Conservation (phyloP, 768 basidiomycete genomes). For the Pisolithus sp. region DNA sequence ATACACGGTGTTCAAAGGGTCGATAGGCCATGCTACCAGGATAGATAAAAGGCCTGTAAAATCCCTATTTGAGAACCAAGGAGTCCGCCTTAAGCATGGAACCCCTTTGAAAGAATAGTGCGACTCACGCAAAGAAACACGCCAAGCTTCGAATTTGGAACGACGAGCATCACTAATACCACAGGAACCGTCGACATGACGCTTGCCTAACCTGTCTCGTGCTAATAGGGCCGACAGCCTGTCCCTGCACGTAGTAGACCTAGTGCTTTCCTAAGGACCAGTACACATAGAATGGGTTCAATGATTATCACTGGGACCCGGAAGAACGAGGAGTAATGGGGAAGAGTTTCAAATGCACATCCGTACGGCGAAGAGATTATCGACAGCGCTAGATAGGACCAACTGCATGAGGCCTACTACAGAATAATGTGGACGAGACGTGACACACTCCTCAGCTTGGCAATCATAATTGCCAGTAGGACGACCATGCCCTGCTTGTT, state of each 20-base stretch:
- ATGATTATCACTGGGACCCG: slow-evolving; percentile 20
- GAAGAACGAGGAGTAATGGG: slow-evolving; percentile 16
- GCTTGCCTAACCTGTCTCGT: slow-evolving; percentile 8
- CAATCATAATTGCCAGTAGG: slow-evolving; percentile 7
- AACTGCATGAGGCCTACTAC: neutral
- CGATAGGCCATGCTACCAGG: slow-evolving; percentile 15
- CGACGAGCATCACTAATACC: neutral
- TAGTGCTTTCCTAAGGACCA: slow-evolving; percentile 19
- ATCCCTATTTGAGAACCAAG: slow-evolving; percentile 6
- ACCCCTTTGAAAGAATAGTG: neutral
- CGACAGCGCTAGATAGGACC: slow-evolving; percentile 9
- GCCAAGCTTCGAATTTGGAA: slow-evolving; percentile 8
- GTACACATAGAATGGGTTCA: slow-evolving; percentile 17
- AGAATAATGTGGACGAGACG: neutral
- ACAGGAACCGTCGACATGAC: neutral
- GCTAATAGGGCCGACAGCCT: slow-evolving; percentile 5
- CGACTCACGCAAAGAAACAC: slow-evolving; percentile 18
- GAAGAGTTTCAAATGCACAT: slow-evolving; percentile 16
- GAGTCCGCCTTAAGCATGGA: neutral
- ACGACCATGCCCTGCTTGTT: slow-evolving; percentile 1
- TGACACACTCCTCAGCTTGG: slow-evolving; percentile 4
- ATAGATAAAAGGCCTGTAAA: slow-evolving; percentile 13
- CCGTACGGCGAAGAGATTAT: slow-evolving; percentile 16
- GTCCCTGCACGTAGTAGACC: neutral
- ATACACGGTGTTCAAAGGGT: slow-evolving; percentile 14